phyloP scores from a whole-genome alignment of 305 asterid species.

The Ilex paraguariensis region DNA sequence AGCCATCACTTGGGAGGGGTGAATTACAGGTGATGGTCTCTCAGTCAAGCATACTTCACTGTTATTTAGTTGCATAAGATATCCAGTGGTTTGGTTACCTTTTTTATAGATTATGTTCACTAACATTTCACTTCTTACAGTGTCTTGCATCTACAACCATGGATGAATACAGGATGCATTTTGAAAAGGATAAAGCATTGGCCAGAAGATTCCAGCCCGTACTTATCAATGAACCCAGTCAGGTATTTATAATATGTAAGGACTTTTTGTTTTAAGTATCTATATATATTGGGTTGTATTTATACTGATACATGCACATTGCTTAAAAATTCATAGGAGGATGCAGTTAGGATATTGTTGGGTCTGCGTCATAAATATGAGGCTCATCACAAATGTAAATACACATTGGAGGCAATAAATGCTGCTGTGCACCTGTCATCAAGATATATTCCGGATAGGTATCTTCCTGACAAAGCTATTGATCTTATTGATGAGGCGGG shows the following conservation, averaged over 20 bases:
- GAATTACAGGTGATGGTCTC: constrained; percentile 65
- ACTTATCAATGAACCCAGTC: constrained; percentile 71
- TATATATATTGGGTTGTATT: no score
- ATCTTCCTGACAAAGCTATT: constrained; percentile 98
- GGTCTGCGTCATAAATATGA: constrained; percentile 91
- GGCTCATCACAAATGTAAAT: constrained; percentile 78
- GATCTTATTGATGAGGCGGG: constrained; percentile 99
- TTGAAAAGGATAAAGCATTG: constrained; percentile 93
- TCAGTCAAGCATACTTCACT: constrained; percentile 19
- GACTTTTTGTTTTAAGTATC: no score
- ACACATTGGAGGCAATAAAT: constrained; percentile 80
- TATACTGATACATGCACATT: neutral
- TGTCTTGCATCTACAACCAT: constrained; percentile 96
- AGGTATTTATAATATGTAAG: constrained; percentile 41
- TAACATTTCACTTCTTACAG: constrained; percentile 38
- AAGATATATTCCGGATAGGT: constrained; percentile 85
- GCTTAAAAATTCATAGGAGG: constrained; percentile 42
- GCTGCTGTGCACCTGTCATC: constrained; percentile 93
- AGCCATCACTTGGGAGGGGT: constrained; percentile 95
- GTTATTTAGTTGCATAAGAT: constrained; percentile 4
- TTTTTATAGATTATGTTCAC: constrained; percentile 16
- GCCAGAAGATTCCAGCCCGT: constrained; percentile 97
- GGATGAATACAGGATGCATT: constrained; percentile 84
- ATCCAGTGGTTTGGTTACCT: no score
- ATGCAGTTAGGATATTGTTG: constrained; percentile 77